A percentile compares a stretch with the other conserved stretches of the same genome.
Evolutionary conservation across 257 asterid species (phyloP).

Genomic region (Leptodermis oblonga): DNA sequence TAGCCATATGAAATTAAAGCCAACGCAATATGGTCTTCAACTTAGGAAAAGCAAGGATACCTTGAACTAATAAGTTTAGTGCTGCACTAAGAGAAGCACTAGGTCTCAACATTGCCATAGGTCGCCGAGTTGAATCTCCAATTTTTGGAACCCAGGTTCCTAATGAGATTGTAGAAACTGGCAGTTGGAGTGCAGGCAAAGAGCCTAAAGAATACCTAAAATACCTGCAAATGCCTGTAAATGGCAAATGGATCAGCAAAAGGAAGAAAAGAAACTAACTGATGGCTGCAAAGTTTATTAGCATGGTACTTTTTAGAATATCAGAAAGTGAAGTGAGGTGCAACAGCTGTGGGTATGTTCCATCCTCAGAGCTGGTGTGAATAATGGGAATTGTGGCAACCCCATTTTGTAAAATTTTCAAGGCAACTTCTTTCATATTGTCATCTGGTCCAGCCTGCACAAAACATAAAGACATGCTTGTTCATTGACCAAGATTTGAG

Average conservation of each 20-base stretch:
- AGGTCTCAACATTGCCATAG: conserved; percentile 82
- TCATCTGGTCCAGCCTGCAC: conserved; percentile 91
- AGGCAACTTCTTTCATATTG: conserved; percentile 69
- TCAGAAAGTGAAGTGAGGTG: conserved; percentile 91
- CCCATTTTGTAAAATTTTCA: conserved; percentile 70
- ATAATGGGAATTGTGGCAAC: conserved; percentile 79
- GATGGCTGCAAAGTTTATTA: not conserved
- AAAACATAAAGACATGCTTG: conserved; percentile 5
- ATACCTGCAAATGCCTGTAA: conserved; percentile 75
- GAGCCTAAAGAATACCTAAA: conserved; percentile 75
- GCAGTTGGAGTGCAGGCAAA: conserved; percentile 66
- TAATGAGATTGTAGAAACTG: conserved; percentile 59
- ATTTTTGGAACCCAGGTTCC: conserved; percentile 93
- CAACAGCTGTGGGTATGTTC: conserved; percentile 61
- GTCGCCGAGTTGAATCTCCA: conserved; percentile 67
- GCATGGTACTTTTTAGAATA: conserved; percentile 60
- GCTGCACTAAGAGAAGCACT: conserved; percentile 79
- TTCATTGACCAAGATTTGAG: not conserved
- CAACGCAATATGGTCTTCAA: not conserved
- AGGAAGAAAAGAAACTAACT: not conserved
- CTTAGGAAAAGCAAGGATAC: conserved; percentile 25
- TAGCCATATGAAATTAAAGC: not conserved
- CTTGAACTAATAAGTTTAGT: conserved; percentile 75
- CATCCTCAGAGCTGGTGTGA: conserved; percentile 59
- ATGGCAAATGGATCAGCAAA: conserved; percentile 22